These are phyloP conservation scores for Hypoxylon sp. DNA, from an alignment of 2,329 filamentous ascomycete species.

Conservation along the genomic window DNA sequence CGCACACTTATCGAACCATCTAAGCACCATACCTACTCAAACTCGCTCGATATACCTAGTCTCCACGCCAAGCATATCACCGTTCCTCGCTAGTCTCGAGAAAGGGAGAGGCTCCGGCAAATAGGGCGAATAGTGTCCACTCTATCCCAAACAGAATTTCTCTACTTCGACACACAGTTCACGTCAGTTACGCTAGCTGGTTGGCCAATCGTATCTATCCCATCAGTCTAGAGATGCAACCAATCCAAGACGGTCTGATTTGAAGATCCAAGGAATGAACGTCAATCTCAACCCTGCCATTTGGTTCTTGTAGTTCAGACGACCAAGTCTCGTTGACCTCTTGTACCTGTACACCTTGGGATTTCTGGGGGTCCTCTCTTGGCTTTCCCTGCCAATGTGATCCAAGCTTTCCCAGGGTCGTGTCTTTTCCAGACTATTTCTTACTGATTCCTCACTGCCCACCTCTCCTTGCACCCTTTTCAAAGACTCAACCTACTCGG, in stretches of 20 bases:
- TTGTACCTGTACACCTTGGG: slow-evolving; percentile 29
- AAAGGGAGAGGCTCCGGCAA: slow-evolving; percentile 31
- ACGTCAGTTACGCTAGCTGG: slow-evolving; percentile 39
- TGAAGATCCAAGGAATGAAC: slow-evolving; percentile 44
- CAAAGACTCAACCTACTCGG: slow-evolving; percentile 7
- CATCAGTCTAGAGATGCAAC: slow-evolving; percentile 39
- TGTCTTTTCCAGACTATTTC: slow-evolving; percentile 34
- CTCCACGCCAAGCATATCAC: slow-evolving; percentile 26
- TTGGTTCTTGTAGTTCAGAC: slow-evolving; percentile 32
- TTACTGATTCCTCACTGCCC: slow-evolving; percentile 27
- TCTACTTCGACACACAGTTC: slow-evolving; percentile 37
- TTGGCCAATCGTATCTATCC: slow-evolving; percentile 42
- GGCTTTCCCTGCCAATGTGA: slow-evolving; percentile 34
- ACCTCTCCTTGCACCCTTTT: slow-evolving; percentile 17
- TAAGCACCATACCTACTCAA: slow-evolving; percentile 30
- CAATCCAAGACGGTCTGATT: slow-evolving; percentile 42
- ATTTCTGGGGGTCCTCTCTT: slow-evolving; percentile 32
- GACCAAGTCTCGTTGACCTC: slow-evolving; percentile 40
- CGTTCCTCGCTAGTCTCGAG: slow-evolving; percentile 24
- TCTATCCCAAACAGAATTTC: slow-evolving; percentile 36
- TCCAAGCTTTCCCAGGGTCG: slow-evolving; percentile 22
- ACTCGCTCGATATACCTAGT: too few species aligned
- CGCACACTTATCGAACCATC: slow-evolving; percentile 35
- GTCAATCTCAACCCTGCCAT: slow-evolving; percentile 46
- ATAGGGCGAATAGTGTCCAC: slow-evolving; percentile 20